Percentiles rank a stretch among this genome's conserved stretches.
phyloP scores from a whole-genome alignment of 1,139 yeast species.

The Yamadazyma diddensiae region DNA sequence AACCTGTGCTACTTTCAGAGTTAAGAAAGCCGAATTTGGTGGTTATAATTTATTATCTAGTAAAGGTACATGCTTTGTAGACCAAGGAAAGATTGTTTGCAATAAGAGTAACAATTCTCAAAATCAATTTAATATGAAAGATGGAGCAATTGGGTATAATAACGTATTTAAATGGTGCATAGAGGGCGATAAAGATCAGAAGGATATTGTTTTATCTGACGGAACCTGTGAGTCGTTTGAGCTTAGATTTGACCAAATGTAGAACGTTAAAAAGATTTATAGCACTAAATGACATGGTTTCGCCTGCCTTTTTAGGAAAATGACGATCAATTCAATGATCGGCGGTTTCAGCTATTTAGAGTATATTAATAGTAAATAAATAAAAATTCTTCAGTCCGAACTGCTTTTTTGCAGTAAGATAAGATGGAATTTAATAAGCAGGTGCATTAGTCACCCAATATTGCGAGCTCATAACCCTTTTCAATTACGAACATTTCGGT shows the following conservation, averaged over 20 bases:
- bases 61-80: conserved; percentile 70
- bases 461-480: too few species aligned
- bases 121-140: conserved; percentile 49
- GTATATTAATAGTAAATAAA: too few species aligned
- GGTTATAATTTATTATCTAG: conserved; percentile 67
- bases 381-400: too few species aligned
- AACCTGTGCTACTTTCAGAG: conserved; percentile 69
- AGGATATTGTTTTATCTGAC: conserved; percentile 49
- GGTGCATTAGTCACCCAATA: too few species aligned
- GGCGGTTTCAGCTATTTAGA: too few species aligned
- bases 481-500: too few species aligned
- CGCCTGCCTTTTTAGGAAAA: too few species aligned
- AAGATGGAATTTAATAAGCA: too few species aligned
- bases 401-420: too few species aligned
- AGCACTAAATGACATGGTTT: too few species aligned
- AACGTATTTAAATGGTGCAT: conserved; percentile 64
- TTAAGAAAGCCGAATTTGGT: conserved; percentile 57
- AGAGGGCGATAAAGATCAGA: conserved; percentile 51
- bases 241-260: conserved; percentile 5
- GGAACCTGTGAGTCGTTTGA: conserved; percentile 30
- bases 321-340: too few species aligned
- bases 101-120: conserved; percentile 30
- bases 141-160: conserved; percentile 55
- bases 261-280: too few species aligned
- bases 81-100: conserved; percentile 33